Evolutionary conservation across 2,329 filamentous ascomycete genomes (phyloP).

Genomic region (Helotiales sp.): DNA sequence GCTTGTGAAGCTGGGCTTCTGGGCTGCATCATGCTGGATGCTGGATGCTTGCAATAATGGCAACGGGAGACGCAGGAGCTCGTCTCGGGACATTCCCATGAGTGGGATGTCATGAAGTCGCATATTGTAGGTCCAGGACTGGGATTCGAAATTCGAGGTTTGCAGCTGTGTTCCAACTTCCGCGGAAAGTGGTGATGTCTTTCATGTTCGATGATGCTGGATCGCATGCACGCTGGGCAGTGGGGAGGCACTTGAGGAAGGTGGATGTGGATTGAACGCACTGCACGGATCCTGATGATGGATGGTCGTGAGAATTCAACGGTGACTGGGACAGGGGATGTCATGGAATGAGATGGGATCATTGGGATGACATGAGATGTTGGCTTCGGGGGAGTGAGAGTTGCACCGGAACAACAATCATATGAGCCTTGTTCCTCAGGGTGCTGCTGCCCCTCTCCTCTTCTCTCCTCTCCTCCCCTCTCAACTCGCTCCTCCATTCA

Average conservation of each 20-base stretch:
- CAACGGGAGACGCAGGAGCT: not conserved
- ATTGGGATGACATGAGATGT: no score
- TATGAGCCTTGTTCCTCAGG: constrained; percentile 5
- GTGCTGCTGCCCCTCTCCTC: no score
- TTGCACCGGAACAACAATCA: not conserved
- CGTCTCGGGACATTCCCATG: not conserved
- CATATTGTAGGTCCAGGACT: not conserved
- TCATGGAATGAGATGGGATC: not conserved
- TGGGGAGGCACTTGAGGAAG: no score
- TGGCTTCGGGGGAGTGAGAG: not conserved
- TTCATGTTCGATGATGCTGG: not conserved
- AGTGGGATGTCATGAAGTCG: not conserved
- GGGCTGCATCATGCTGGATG: not conserved
- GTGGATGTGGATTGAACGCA: constrained; percentile 5
- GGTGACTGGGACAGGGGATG: not conserved
- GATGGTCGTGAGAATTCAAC: constrained; percentile 3
- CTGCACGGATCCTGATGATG: constrained; percentile 6
- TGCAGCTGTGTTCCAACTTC: not conserved
- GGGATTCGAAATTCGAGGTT: not conserved
- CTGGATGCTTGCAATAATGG: not conserved
- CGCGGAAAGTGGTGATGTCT: constrained; percentile 4
- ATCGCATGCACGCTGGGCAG: not conserved
- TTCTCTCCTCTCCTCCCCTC: not conserved
- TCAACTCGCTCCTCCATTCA: not conserved
- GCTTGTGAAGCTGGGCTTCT: not conserved